Base-by-base conservation (phyloP, 2,329 filamentous ascomycete species). In the Diaporthe batatas region DNA sequence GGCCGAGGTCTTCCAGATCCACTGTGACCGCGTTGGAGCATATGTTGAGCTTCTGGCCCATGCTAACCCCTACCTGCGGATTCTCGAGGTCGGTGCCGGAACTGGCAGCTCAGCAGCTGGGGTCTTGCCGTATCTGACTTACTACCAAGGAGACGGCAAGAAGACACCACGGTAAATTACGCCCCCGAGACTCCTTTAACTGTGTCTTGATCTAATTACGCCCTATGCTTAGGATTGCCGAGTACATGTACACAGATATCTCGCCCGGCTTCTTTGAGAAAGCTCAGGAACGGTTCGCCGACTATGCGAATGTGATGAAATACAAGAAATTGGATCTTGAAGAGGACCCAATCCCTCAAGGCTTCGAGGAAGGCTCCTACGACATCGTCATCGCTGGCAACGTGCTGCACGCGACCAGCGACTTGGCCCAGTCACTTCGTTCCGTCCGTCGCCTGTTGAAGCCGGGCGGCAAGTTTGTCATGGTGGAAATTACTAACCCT, bases 221-320 rank as follows among this genome's bases (percentile, higher is more conserved):
- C 39, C 57, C 23, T 29, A 8, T 1, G 8, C 25, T 12, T 39
- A 62, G 39, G 8, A 44, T 74, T 16, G 42, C 74, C 11, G 36
- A 62, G 11, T 87, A 86, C 75, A 83, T 81, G 3, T 86, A 80
- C 75, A 86, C 85, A 0, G 84, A 86, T 72, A 81, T 85, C 34
- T 81, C 81, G 5, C 70, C 79, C 4, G 80, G 79, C 32, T 83
- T 83, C 77, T 85, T 86, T 58, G 80, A 82, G 32, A 73, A 78
- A 1, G 82, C 81, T 0, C 74, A 77, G 65, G 44, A 51, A 71
- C 77, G 36, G 71, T 71, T 29, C 78, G 80, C 71, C 32, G 73
- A 53, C 57, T 75, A 49, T 32, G 76, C 79, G 8, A 78, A 5
- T 23, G 29, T 49, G 2, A 47, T 62, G 36, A 44, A 42, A 3